phyloP scores from a whole-genome alignment of 768 basidiomycete genomes.

The Rhodocollybia butyracea region DNA sequence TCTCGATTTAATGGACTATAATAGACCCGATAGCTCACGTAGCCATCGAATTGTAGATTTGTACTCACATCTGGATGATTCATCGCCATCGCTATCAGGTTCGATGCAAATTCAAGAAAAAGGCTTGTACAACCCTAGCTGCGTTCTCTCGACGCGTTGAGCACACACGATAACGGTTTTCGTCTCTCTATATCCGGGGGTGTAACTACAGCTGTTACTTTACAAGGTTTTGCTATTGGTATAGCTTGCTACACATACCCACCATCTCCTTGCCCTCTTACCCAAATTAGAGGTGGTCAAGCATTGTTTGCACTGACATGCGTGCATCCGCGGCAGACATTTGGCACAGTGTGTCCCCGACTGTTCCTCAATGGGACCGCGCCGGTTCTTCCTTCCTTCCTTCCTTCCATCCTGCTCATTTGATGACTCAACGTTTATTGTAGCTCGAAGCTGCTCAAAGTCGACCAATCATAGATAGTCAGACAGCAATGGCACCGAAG shows the following conservation, averaged over 20 bases:
- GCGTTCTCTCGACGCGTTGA: conserved; percentile 52
- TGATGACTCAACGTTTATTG: too few relatives aligned
- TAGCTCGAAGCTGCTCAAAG: conserved; percentile 58
- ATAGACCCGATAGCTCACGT: not conserved
- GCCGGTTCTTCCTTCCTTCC: too few relatives aligned
- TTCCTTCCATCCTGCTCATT: too few relatives aligned
- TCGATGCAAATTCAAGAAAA: conserved; percentile 39
- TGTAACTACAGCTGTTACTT: conserved; percentile 51
- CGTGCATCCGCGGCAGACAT: too few relatives aligned
- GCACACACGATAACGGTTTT: conserved; percentile 56
- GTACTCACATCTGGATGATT: conserved; percentile 39
- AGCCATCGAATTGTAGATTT: conserved; percentile 32
- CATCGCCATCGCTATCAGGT: conserved; percentile 17
- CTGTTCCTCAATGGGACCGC: too few relatives aligned
- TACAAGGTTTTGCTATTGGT: conserved; percentile 56
- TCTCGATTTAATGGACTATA: conserved; percentile 27
- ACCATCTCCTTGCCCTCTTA: too few relatives aligned
- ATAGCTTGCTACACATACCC: too few relatives aligned
- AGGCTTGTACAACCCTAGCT: conserved; percentile 54
- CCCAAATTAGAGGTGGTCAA: too few relatives aligned
- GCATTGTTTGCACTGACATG: too few relatives aligned
- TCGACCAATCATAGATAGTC: conserved; percentile 43
- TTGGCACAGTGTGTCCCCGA: too few relatives aligned
- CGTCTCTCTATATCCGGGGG: conserved; percentile 50
- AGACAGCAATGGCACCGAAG: conserved; percentile 54